phyloP scores from a whole-genome alignment of 2,329 filamentous ascomycete species.

The Tolypocladium tropicale region DNA sequence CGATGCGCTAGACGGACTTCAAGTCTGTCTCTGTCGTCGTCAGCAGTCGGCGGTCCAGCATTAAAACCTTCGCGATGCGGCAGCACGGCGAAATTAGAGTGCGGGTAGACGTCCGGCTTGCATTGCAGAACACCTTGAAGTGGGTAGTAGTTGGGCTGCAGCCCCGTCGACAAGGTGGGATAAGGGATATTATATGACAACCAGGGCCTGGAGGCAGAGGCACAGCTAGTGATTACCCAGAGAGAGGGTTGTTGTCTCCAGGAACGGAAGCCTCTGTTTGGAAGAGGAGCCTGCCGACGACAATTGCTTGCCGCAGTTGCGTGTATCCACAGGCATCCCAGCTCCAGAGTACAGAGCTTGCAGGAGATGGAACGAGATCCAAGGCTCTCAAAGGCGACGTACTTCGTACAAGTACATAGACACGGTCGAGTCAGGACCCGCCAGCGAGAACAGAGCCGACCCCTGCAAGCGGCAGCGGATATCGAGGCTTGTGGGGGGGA shows the following conservation, averaged over 20 bases:
- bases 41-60: not conserved
- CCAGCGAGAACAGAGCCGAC: conserved; percentile 2
- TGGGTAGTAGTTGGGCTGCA: conserved; percentile 7
- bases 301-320: not conserved
- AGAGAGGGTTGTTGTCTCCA: not conserved
- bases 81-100: not conserved
- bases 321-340: not conserved
- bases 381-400: conserved; percentile 3
- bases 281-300: not conserved
- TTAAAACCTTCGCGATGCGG: not conserved
- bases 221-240: not conserved
- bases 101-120: not conserved
- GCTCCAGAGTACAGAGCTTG: not conserved
- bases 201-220: conserved; percentile 1
- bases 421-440: conserved; percentile 4
- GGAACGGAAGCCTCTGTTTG: not conserved
- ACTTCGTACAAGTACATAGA: conserved; percentile 1
- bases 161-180: conserved; percentile 8
- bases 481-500: conserved; percentile 6
- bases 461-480: conserved; percentile 2
- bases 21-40: not conserved
- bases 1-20: too few species aligned
- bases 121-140: not conserved
- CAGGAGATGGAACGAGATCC: not conserved
- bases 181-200: conserved; percentile 8